These are phyloP conservation scores for Tylopilus sp. DNA, from an alignment of 1,284 basidiomycete genomes.

Conservation along the genomic window DNA sequence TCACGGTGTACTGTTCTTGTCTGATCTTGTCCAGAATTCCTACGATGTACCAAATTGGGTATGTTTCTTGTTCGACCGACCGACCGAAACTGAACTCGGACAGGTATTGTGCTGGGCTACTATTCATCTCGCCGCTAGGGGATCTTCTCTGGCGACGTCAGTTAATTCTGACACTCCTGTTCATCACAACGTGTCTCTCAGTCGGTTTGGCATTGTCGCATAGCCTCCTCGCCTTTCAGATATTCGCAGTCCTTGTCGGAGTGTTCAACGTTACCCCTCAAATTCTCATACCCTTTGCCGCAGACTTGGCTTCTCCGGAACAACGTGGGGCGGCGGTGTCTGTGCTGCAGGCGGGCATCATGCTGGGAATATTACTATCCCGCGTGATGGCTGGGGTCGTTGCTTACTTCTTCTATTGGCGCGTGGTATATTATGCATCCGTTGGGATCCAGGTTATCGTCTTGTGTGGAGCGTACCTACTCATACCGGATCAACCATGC, in stretches of 20 bases:
- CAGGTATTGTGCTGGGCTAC: slow-evolving; percentile 54
- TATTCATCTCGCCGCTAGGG: slow-evolving; percentile 59
- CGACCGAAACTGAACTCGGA: neutral
- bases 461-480: slow-evolving; percentile 47
- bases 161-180: slow-evolving; percentile 47
- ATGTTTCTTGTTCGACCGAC: neutral
- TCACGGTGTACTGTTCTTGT: neutral
- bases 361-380: slow-evolving; percentile 63
- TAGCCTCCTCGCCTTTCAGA: slow-evolving; percentile 47
- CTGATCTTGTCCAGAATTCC: slow-evolving; percentile 36
- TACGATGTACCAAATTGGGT: slow-evolving; percentile 49
- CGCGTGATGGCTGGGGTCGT: slow-evolving; percentile 63
- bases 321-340: slow-evolving; percentile 58
- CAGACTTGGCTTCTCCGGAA: slow-evolving; percentile 57
- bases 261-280: slow-evolving; percentile 53
- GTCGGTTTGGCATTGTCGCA: slow-evolving; percentile 53
- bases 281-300: slow-evolving; percentile 58
- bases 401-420: slow-evolving; percentile 56
- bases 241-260: slow-evolving; percentile 53
- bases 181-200: slow-evolving; percentile 45
- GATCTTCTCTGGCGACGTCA: slow-evolving; percentile 58
- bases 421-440: slow-evolving; percentile 61
- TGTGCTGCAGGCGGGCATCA: slow-evolving; percentile 61
- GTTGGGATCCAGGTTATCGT: slow-evolving; percentile 53
- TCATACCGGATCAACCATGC: slow-evolving; percentile 65